These are phyloP conservation scores for Phytophthora hibernalis DNA, from an alignment of 352 stramenopile genomes.

Conservation along the genomic window DNA sequence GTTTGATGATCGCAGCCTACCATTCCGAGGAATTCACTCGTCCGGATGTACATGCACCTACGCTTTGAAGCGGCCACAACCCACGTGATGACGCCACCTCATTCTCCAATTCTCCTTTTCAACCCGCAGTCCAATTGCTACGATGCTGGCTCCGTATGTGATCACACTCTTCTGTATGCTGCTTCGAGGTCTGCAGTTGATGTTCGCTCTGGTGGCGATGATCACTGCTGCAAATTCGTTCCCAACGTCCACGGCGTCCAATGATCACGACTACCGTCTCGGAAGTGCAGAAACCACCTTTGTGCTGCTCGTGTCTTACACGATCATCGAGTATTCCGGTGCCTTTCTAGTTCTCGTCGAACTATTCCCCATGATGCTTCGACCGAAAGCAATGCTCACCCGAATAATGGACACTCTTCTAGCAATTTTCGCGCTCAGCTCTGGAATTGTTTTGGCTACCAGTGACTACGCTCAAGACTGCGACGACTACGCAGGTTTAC, in stretches of 20 bases:
- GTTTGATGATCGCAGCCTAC: background rate
- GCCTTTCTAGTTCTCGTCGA: conserved; percentile 36
- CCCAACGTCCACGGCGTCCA: conserved; percentile 14
- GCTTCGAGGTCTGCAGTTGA: conserved; percentile 40
- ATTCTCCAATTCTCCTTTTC: conserved; percentile 22
- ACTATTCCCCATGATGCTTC: conserved; percentile 39
- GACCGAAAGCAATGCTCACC: conserved; percentile 37
- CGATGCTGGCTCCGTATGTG: conserved; percentile 36
- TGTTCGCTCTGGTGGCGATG: conserved; percentile 40
- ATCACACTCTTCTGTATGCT: conserved; percentile 33
- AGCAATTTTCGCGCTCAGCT: conserved; percentile 34
- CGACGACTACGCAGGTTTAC: conserved; percentile 32
- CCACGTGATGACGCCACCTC: conserved; percentile 19
- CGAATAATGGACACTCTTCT: conserved; percentile 40
- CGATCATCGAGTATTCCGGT: conserved; percentile 30
- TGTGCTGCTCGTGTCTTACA: conserved; percentile 38
- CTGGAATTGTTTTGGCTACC: conserved; percentile 32
- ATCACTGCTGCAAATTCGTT: conserved; percentile 32
- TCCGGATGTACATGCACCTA: conserved; percentile 9
- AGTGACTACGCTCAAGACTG: conserved; percentile 45
- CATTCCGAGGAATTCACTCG: background rate
- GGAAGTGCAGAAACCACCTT: conserved; percentile 38
- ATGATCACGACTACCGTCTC: conserved; percentile 27
- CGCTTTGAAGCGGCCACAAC: conserved; percentile 3
- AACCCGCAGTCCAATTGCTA: background rate